Percentiles rank a stretch among this genome's conserved stretches.
These are phyloP conservation scores for Plenodomus lindquistii DNA, from an alignment of 2,329 filamentous ascomycete genomes.

Conservation along the genomic window DNA sequence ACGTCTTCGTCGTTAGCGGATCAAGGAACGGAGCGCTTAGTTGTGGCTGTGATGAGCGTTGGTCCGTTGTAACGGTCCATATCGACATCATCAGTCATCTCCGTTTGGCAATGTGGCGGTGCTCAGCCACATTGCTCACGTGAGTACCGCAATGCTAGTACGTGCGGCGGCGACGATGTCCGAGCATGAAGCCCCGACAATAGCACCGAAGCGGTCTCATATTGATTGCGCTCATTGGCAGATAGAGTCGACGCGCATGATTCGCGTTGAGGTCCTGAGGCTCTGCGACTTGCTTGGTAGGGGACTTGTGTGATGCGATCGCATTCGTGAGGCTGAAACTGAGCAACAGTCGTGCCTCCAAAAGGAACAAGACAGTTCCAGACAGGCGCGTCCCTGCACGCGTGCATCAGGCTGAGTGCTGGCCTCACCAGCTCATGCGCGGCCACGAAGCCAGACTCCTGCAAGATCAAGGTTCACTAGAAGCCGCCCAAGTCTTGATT, in stretches of 20 bases:
- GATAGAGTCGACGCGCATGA: constrained; percentile 14
- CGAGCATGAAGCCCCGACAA: constrained; percentile 16
- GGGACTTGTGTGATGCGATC: constrained; percentile 25
- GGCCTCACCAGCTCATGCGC: neutral
- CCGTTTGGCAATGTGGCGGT: neutral
- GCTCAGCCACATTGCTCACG: neutral
- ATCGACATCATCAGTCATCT: neutral
- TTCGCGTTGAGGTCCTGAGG: constrained; percentile 22
- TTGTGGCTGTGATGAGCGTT: neutral
- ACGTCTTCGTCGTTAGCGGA: neutral
- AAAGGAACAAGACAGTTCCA: neutral
- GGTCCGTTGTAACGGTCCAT: neutral
- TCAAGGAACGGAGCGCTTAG: neutral
- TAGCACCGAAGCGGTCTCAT: constrained; percentile 8
- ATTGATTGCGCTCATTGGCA: constrained; percentile 11
- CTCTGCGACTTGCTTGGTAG: constrained; percentile 32
- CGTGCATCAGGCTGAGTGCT: too few relatives aligned
- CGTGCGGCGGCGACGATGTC: constrained; percentile 13
- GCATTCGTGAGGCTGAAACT: constrained; percentile 33
- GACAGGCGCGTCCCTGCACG: neutral
- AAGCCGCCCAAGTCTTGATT: neutral
- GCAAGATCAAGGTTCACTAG: neutral
- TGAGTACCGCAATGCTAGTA: constrained; percentile 6
- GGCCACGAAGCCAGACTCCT: neutral
- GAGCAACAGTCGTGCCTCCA: constrained; percentile 2